Percentiles rank a stretch among this genome's conserved stretches.
Conservation (phyloP, 2,329 filamentous ascomycete genomes). For the Fusarium sp. region DNA sequence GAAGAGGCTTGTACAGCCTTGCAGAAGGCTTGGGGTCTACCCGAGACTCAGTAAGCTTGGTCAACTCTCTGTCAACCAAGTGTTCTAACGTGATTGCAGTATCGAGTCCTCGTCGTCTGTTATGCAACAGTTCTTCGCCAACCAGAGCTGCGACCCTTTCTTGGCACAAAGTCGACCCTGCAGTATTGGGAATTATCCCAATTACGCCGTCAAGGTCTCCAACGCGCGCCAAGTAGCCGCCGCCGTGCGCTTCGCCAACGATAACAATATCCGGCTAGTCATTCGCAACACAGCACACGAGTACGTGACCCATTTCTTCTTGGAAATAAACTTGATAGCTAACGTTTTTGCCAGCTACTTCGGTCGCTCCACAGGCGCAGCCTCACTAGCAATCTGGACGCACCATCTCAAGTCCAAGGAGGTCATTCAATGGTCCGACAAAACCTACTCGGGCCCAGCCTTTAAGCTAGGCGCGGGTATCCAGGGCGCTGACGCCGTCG, state of each 20-base stretch:
- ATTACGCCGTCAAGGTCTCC: constrained; percentile 54
- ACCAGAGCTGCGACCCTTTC: constrained; percentile 56
- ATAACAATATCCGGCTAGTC: constrained; percentile 61
- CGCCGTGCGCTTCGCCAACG: constrained; percentile 49
- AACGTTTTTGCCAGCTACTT: constrained; percentile 21
- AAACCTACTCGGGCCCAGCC: constrained; percentile 62
- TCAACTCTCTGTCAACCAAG: not conserved
- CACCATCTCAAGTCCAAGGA: constrained; percentile 57
- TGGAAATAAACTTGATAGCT: not conserved
- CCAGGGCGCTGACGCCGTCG: constrained; percentile 60
- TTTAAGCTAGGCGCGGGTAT: constrained; percentile 67
- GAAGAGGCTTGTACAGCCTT: constrained; percentile 57
- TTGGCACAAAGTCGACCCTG: constrained; percentile 51
- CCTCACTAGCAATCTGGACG: constrained; percentile 56
- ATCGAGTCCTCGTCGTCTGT: constrained; percentile 43
- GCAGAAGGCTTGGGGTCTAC: constrained; percentile 56
- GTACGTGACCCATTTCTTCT: constrained; percentile 47
- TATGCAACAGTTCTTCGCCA: constrained; percentile 55
- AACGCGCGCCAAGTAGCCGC: constrained; percentile 49
- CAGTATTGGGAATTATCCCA: constrained; percentile 58
- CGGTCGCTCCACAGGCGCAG: constrained; percentile 69
- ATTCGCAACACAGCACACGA: constrained; percentile 66
- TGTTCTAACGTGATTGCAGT: constrained; percentile 7
- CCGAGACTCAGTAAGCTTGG: constrained; percentile 58
- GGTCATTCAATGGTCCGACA: constrained; percentile 53